Base-by-base conservation (phyloP, 768 basidiomycete genomes). In the Russula sp. region DNA sequence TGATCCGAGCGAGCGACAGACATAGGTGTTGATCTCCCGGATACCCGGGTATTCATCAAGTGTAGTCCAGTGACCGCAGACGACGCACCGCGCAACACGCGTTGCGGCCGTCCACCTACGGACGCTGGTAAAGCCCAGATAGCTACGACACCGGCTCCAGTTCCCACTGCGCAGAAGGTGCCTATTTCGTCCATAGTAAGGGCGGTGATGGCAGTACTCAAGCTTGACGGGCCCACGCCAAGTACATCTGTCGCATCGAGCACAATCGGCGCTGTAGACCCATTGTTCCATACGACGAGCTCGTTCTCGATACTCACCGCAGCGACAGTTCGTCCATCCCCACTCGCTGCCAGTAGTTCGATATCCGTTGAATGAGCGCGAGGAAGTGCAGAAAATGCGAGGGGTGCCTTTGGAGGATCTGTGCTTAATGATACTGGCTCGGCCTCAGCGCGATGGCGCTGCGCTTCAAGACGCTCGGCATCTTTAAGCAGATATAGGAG, bases 401-500 rank as follows among this genome's bases (percentile, higher is more conserved):
- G 39, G 70, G 14, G 77, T 70, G 29, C 72, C 75, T 56, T 81
- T 75, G 13, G 83, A 70, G 3, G 75, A 58, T 34, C 65, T 52
- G 56, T 65, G 47, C 56, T 75, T 64, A 8, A 64, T 47, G 75
- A 71, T 9, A 72, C 66, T 8, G 71, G 66, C 61, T 79, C 78
- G 0, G 76, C 69, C 39, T 82, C 83, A 1, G 76, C 75, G 36
- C 83, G 79, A 69, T 87, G 80, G 43, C 87, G 79, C 68, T 94
- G 92, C 3, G 90, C 88, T 68, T 94, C 94, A 39, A 97, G 79
- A 0, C 94, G 81, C 61, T 99, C 94, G 0, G 92, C 84, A 66
- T 96, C 87, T 75, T 95, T 96, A 63, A 98, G 76, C 2, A 99
- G 79, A 70, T 94, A 94, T 10, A 92, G 77, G 8, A 96, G 77